Base-by-base conservation (phyloP, 768 basidiomycete species). In the Porpolomopsis calyptriformis region DNA sequence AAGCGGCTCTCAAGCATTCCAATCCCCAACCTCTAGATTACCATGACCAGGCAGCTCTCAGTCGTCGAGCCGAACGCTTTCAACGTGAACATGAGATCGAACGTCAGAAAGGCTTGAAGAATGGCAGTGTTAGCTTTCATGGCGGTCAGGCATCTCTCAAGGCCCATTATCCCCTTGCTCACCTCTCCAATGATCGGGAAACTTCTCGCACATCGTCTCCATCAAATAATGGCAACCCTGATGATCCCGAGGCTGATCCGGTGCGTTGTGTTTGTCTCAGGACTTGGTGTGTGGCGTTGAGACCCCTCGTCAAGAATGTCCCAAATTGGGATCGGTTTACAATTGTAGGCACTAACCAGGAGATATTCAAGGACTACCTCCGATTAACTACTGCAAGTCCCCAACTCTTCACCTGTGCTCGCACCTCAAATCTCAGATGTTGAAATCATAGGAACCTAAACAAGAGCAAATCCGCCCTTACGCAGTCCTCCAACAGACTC, bases 251-350 rank as follows among this genome's bases (percentile, higher is more conserved):
- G 59, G 78, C 72, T 46, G 77, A 82, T 59, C 76, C 80, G 48
- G 84, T 87, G 56, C 35, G 82, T 70, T 40, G 31, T 20, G 35
- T 11, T 19, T 50, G 44, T 29, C 26, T 11, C 38, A 36, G n/a
- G 25, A 19, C 48, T 27, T 36, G 12, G 24, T 20, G 7, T 10
- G 19, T 26, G 16, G 41, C 23, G 24, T 20, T n/a, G 27, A 46
- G 24, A 22, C 35, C 19, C 43, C 43, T 12, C 8, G 20, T 37
- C 4, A 36, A 98, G 94, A 94, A 93, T 56, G 92, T 94, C 7
- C 82, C 91, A 44, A 83, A 93, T 60, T 99, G 96, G 96, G 96
- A 99, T 67, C 80, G 80, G 48, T 74, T 81, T 63, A 97, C 93
- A 5, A 97, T 99, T 55, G 90, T 94, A 46, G 96, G 96, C 41